Percentiles rank a stretch among this genome's conserved stretches.
Evolutionary conservation across 768 basidiomycete species (phyloP).

Genomic region (Rhodotorula kratochvilovae): DNA sequence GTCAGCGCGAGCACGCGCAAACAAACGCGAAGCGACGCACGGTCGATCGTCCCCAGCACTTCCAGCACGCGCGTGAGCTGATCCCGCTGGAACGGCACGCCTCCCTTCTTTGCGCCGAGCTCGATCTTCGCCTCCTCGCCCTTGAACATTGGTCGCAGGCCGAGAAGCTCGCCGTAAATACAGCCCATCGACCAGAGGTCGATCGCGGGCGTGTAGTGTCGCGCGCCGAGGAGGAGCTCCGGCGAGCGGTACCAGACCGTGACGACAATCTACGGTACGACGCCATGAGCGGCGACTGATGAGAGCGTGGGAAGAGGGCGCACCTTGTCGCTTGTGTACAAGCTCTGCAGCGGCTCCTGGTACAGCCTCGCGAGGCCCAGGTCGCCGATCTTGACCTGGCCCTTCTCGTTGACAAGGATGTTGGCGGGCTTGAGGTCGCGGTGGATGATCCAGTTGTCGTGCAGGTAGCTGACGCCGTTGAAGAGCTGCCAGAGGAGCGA

Average conservation of each 20-base stretch:
- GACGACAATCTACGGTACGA: slow-evolving; percentile 61
- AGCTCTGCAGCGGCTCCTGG: slow-evolving; percentile 81
- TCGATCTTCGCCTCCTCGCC: slow-evolving; percentile 98
- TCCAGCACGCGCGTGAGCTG: slow-evolving; percentile 95
- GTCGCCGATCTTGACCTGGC: slow-evolving; percentile 97
- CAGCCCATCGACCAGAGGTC: slow-evolving; percentile 97
- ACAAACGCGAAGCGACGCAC: slow-evolving; percentile 51
- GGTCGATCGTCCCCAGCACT: slow-evolving; percentile 79
- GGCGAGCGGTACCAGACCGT: slow-evolving; percentile 99
- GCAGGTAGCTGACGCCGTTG: slow-evolving; percentile 89
- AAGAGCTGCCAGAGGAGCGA: slow-evolving; percentile 89
- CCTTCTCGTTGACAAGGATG: slow-evolving; percentile 83
- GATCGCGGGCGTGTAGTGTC: slow-evolving; percentile 94
- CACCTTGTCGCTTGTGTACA: slow-evolving; percentile 88
- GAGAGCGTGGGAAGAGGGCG: background rate
- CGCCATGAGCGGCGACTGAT: background rate
- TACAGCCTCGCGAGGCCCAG: slow-evolving; percentile 87
- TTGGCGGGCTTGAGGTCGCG: slow-evolving; percentile 98
- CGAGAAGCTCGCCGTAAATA: slow-evolving; percentile 91
- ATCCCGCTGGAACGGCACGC: slow-evolving; percentile 92
- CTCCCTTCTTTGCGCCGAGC: slow-evolving; percentile 64
- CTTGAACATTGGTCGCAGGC: slow-evolving; percentile 92
- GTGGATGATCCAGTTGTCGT: slow-evolving; percentile 89
- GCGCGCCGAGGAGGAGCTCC: slow-evolving; percentile 89
- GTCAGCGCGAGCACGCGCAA: background rate